Base-by-base conservation (phyloP, 2,329 filamentous ascomycete genomes). In the Elsinoe perseae region DNA sequence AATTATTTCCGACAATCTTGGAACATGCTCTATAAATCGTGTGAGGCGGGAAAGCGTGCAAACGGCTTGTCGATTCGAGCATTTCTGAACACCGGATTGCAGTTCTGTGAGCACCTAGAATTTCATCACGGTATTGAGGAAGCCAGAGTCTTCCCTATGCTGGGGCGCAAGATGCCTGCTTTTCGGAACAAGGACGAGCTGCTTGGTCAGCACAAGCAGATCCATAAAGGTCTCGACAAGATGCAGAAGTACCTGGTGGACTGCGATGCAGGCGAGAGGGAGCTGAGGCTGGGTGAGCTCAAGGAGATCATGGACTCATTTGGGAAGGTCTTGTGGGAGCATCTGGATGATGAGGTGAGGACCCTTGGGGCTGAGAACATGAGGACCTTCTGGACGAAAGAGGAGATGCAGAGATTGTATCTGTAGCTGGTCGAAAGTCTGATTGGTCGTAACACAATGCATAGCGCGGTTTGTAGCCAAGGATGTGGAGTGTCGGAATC, bases 91-190 rank as follows among this genome's bases (percentile, higher is more conserved):
- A 74, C 78, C 23, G 87, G 85, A 28, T 75, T 88, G n/a, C 74
- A 82, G 50, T 89, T 95, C 68, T 79, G 81, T 62, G 76, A 78
- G 14, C 80, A 86, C 57, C 81, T 95, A n/a, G 79, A 81, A 8
- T 72, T 80, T 57, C 90, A 95, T 72, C 91, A 95, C 73, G 75
- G 73, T 57, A 92, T 95, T 65, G 91, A 95, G 69, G 90, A 96
- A 70, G 72, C 76, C 27, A 81, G 89, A 68, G 77, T 95, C 38
- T 95, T 95, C 69, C 91, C 90, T 1, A 66, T 84, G 0, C 79
- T 95, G 1, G 89, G 86, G 10, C 75, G 74, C 63, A 84, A 82
- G 62, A 95, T 95, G 89, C 83, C 87, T 4, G 84, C 87, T 61
- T 95, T 95, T 67, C 75, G 76, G 59, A 75, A 73, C 61, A 77